Conservation (phyloP, 2,329 filamentous ascomycete species). For the Cercospora nicotianae region DNA sequence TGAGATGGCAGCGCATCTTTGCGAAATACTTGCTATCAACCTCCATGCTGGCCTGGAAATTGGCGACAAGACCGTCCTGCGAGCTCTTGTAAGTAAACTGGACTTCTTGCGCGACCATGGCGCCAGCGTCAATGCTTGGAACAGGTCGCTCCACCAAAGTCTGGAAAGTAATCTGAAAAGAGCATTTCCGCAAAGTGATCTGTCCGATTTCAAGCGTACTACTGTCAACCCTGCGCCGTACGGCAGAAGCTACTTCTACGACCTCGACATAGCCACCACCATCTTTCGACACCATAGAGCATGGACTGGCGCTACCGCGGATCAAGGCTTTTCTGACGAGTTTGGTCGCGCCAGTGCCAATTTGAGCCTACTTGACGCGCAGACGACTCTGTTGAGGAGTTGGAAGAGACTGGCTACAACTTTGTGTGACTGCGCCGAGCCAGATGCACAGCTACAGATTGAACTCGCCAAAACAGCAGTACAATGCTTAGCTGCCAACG, state of each 20-base stretch:
- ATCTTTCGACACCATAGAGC: conserved; percentile 75
- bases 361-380: conserved; percentile 85
- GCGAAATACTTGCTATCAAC: conserved; percentile 87
- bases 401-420: conserved; percentile 89
- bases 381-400: conserved; percentile 79
- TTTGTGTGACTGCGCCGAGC: conserved; percentile 64
- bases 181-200: conserved; percentile 70
- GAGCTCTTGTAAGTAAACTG: conserved; percentile 70
- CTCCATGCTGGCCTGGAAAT: conserved; percentile 81
- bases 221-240: conserved; percentile 52
- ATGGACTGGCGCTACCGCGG: conserved; percentile 62
- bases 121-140: conserved; percentile 78
- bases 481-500: conserved; percentile 77
- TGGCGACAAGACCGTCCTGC: conserved; percentile 66
- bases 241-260: conserved; percentile 80
- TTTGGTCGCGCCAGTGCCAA: conserved; percentile 83
- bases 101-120: conserved; percentile 78
- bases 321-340: conserved; percentile 75
- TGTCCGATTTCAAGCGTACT: conserved; percentile 81
- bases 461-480: conserved; percentile 73
- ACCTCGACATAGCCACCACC: conserved; percentile 70
- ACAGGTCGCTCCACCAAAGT: conserved; percentile 80
- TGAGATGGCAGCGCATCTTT: conserved; percentile 72
- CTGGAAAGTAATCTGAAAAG: conserved; percentile 80
- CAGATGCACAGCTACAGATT: conserved; percentile 60